Evolutionary conservation across 176 grass and related monocot genomes (phyloP).

Genomic region (Thalia dealbata): DNA sequence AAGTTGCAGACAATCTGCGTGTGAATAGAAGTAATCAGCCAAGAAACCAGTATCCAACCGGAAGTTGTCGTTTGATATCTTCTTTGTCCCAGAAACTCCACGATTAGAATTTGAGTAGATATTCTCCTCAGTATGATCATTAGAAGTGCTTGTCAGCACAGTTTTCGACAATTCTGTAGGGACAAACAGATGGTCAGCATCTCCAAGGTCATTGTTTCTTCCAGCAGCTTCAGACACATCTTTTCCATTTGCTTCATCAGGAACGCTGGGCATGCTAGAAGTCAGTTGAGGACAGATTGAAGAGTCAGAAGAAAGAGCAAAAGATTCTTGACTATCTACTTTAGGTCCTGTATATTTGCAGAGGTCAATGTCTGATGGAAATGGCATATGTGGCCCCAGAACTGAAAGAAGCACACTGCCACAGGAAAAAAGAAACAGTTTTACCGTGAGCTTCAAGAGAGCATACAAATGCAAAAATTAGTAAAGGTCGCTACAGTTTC

Average conservation of each 20-base stretch:
- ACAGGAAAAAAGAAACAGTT: conserved; percentile 4
- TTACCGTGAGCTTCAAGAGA: conserved; percentile 1
- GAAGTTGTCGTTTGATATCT: conserved; percentile 22
- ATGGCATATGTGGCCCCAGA: conserved; percentile 68
- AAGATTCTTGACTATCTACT: conserved; percentile 39
- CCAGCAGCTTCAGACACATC: conserved; percentile 36
- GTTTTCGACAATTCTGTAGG: conserved; percentile 63
- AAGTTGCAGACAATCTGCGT: conserved; percentile 80
- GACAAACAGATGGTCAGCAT: conserved; percentile 50
- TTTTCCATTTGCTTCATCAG: conserved; percentile 37
- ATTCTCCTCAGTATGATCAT: conserved; percentile 28
- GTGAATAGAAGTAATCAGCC: conserved; percentile 61
- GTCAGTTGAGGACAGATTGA: conserved; percentile 1
- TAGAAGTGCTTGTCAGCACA: conserved; percentile 35
- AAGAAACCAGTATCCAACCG: conserved; percentile 50
- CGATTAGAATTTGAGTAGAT: conserved; percentile 27
- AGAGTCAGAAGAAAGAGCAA: conserved; percentile 24
- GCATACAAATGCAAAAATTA: neutral
- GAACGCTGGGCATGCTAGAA: conserved; percentile 12
- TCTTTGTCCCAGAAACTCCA: conserved; percentile 28
- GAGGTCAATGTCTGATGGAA: conserved; percentile 65
- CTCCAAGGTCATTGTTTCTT: conserved; percentile 37
- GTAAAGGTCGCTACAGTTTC: neutral
- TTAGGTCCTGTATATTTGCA: conserved; percentile 49
- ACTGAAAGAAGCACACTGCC: conserved; percentile 77